A percentile compares a stretch with the other conserved stretches of the same genome.
Evolutionary conservation across 495 filamentous ascomycete genomes (phyloP).

Genomic region (Saxophila tyrrhenica): DNA sequence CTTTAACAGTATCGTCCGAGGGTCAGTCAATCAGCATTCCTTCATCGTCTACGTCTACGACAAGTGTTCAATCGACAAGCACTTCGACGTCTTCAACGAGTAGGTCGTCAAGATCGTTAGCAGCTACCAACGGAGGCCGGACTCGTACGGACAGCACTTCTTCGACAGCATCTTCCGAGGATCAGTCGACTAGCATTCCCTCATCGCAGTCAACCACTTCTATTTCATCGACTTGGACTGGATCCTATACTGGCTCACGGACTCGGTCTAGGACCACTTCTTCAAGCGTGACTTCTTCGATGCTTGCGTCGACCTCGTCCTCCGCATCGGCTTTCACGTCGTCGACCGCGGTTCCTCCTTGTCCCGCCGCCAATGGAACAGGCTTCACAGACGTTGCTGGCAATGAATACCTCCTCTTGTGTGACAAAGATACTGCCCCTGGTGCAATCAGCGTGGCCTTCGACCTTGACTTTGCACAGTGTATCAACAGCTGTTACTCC

Average conservation of each 20-base stretch:
- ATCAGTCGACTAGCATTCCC: too few relatives aligned
- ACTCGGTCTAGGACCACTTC: background rate
- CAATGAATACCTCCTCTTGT: background rate
- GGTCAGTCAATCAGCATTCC: too few relatives aligned
- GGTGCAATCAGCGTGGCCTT: background rate
- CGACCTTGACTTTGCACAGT: background rate
- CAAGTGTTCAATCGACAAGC: too few relatives aligned
- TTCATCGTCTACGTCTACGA: too few relatives aligned
- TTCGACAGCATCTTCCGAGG: too few relatives aligned
- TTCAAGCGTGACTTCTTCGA: background rate
- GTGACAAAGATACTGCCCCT: background rate
- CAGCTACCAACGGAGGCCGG: too few relatives aligned
- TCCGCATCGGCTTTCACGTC: background rate
- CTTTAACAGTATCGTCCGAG: too few relatives aligned
- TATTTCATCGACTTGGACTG: background rate
- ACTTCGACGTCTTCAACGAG: too few relatives aligned
- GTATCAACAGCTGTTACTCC: background rate
- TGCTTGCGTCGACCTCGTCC: background rate
- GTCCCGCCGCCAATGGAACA: slow-evolving; percentile 1
- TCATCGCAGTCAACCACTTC: background rate
- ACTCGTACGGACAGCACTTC: too few relatives aligned
- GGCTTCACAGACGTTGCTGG: background rate
- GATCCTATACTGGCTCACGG: background rate
- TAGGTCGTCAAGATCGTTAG: too few relatives aligned
- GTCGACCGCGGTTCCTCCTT: slow-evolving; percentile 2